Conservation (phyloP, 805 yeast species). For the Huiozyma sinensis region DNA sequence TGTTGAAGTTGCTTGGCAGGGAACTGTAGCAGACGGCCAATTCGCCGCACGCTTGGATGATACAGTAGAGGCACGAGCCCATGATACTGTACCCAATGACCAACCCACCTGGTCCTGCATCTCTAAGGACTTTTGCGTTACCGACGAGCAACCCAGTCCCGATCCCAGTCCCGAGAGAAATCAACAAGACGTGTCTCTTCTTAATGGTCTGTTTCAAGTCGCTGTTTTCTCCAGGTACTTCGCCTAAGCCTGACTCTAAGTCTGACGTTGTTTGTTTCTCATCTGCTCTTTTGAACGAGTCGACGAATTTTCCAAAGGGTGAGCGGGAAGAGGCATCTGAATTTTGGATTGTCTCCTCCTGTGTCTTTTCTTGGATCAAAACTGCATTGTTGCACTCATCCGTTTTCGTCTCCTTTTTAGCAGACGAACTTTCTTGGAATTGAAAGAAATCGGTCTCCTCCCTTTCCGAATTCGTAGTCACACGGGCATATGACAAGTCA, state of each 20-base stretch:
- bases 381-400: no score
- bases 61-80: conserved; percentile 51
- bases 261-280: background rate
- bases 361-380: background rate
- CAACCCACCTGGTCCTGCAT: conserved; percentile 56
- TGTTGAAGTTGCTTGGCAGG: conserved; percentile 48
- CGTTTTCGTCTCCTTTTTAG: no score
- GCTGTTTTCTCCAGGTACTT: background rate
- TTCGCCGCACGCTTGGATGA: conserved; percentile 56
- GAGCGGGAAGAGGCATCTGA: background rate
- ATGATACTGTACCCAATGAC: conserved; percentile 49
- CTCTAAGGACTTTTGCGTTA: conserved; percentile 44
- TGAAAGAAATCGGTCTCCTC: no score
- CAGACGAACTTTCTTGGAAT: no score
- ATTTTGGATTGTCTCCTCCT: background rate
- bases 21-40: conserved; percentile 58
- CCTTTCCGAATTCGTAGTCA: no score
- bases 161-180: conserved; percentile 64
- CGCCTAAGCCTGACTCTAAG: background rate
- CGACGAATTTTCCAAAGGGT: conserved; percentile 6
- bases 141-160: conserved; percentile 73
- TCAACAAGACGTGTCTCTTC: conserved; percentile 58
- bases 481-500: no score
- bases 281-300: conserved; percentile 14
- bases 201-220: conserved; percentile 11